These are phyloP conservation scores for Populus alba DNA, from an alignment of 345 rosid species.

Conservation along the genomic window DNA sequence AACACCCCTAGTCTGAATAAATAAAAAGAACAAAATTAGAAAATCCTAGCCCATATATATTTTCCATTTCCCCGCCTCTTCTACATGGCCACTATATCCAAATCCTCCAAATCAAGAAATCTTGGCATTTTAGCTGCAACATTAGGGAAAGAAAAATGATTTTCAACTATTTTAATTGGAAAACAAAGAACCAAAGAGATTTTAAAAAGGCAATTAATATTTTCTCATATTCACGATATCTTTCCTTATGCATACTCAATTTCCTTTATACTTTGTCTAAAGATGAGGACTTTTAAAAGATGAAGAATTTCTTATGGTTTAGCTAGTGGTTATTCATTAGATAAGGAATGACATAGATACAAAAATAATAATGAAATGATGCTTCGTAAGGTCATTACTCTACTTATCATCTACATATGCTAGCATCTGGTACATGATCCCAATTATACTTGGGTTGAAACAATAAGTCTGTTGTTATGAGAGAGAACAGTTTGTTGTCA, in stretches of 20 bases:
- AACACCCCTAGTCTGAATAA: too few species aligned
- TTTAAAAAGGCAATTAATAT: conserved; percentile 71
- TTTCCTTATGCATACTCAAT: conserved; percentile 62
- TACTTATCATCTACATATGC: conserved; percentile 82
- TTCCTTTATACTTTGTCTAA: conserved; percentile 87
- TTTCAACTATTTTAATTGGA: conserved; percentile 78
- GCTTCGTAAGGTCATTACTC: conserved; percentile 24
- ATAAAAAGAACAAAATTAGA: conserved; percentile 6
- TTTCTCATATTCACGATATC: conserved; percentile 69
- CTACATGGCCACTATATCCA: too few species aligned
- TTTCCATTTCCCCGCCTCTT: conserved; percentile 20
- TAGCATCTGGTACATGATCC: conserved; percentile 87
- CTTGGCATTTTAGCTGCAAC: conserved; percentile 10
- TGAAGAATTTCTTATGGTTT: conserved; percentile 90
- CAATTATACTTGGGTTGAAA: conserved; percentile 82
- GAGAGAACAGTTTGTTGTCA: too few species aligned
- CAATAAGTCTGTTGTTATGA: conserved; percentile 59
- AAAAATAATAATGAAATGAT: too few species aligned
- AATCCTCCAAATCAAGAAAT: not conserved
- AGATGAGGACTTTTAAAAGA: conserved; percentile 62
- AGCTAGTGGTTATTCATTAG: conserved; percentile 10
- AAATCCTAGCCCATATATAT: too few species aligned
- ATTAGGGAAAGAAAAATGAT: conserved; percentile 33
- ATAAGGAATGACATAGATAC: too few species aligned
- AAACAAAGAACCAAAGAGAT: conserved; percentile 59